Evolutionary conservation across 1,284 basidiomycete genomes (phyloP), one percentile per base, ranked within the genome.

Genomic region (Naganishia liquefaciens): DNA sequence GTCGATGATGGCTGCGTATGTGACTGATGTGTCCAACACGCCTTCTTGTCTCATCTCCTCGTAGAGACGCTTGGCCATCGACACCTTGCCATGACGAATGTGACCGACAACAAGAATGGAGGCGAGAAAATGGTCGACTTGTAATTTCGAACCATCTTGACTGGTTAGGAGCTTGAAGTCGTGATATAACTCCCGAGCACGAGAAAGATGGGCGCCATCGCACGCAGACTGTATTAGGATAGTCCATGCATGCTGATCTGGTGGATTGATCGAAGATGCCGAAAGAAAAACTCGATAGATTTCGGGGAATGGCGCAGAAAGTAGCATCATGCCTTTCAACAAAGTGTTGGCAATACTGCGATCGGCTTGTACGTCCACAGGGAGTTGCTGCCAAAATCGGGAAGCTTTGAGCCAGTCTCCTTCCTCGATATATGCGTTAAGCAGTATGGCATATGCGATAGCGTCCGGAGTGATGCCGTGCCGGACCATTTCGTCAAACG

Each of bases 61-160:
- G 72, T 90, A 89, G 27, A 91, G 82, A 2, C 78, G 82, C 75
- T 83, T 86, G 1, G 93, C 93, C 53, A 80, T 81, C 2, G 75
- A 71, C 57, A 82, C 81, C 49, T 89, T 79, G 1, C 85, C 84
- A 0, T 73, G 70, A 21, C 87, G 86, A 51, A 96, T 80, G 74
- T 88, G 88, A 1, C 88, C 91, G 21, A 86, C 83, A 80, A 98
- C 88, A 70, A 98, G 80, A 74, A 92, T 88, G n/a, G 91, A 92
- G 69, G 91, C 84, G 54, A 88, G 82, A 72, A 87, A 88, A 23
- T 78, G 72, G 63, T 80, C 57, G 21, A 64, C 17, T 6, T 51
- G 46, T n/a, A 42, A 28, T 11, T 11, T 5, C 27, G 44, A 44
- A 19, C 17, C n/a, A 7, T 23, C n/a, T 39, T 61, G 44, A n/a